phyloP scores from a whole-genome alignment of 2,329 filamentous ascomycete species.

The Gnomoniopsis sp. region DNA sequence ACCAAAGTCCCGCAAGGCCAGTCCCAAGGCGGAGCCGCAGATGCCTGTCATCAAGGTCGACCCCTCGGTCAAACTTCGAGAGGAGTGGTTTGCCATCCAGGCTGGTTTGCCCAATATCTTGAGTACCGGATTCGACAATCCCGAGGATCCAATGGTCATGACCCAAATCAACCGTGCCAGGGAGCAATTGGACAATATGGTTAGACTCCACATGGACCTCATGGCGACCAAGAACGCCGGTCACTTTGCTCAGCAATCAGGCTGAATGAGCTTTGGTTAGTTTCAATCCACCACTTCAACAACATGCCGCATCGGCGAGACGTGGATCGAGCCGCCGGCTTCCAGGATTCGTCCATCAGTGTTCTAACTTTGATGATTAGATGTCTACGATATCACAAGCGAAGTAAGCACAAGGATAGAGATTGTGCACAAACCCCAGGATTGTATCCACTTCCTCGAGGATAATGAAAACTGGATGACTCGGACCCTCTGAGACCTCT shows the following conservation, averaged over 20 bases:
- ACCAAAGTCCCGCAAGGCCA: constrained; percentile 28
- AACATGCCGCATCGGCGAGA: not conserved
- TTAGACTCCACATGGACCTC: constrained; percentile 44
- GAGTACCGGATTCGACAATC: constrained; percentile 40
- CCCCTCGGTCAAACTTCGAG: constrained; percentile 39
- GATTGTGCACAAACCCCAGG: too few species aligned
- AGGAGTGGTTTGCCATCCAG: constrained; percentile 61
- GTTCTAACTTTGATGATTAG: too few species aligned
- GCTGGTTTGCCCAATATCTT: constrained; percentile 60
- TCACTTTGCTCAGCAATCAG: constrained; percentile 33
- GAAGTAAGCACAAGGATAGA: too few species aligned
- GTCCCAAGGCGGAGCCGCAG: constrained; percentile 26
- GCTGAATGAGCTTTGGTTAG: constrained; percentile 33
- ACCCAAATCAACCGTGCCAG: constrained; percentile 51
- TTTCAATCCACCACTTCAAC: not conserved
- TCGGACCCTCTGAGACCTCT: too few species aligned
- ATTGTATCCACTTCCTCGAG: too few species aligned
- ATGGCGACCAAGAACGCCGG: constrained; percentile 30
- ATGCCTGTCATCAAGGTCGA: constrained; percentile 31
- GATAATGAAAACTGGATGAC: too few species aligned
- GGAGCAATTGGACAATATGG: constrained; percentile 48
- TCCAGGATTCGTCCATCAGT: too few species aligned
- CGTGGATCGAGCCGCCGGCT: too few species aligned
- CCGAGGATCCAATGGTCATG: constrained; percentile 50
- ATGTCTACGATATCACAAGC: too few species aligned